A percentile compares a stretch with the other conserved stretches of the same genome.
phyloP scores from a whole-genome alignment of 441 rosid genomes.

The Adansonia rubrostipa region DNA sequence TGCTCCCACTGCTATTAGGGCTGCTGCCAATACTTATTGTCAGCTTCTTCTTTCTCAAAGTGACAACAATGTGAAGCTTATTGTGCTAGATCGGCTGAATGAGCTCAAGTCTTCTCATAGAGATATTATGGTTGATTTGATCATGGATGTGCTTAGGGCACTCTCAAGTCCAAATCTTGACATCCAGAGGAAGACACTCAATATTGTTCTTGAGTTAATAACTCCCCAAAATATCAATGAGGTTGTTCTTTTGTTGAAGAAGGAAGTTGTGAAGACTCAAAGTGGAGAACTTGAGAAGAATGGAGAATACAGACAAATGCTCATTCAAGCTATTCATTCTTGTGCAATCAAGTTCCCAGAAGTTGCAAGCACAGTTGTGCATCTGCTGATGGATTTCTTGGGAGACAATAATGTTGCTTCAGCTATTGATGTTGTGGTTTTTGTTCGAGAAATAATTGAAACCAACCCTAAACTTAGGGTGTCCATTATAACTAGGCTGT shows the following conservation, averaged over 20 bases:
- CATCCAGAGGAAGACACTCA: constrained; percentile 80
- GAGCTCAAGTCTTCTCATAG: constrained; percentile 83
- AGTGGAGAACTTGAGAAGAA: constrained; percentile 91
- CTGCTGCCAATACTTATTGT: constrained; percentile 84
- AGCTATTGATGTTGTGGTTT: constrained; percentile 79
- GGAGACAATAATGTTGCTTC: constrained; percentile 89
- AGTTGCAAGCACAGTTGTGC: constrained; percentile 93
- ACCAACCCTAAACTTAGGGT: constrained; percentile 82
- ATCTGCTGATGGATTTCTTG: constrained; percentile 92
- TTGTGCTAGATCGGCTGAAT: constrained; percentile 80
- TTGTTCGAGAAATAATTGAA: constrained; percentile 88
- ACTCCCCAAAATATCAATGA: constrained; percentile 79
- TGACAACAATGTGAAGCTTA: constrained; percentile 93
- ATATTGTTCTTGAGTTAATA: constrained; percentile 79
- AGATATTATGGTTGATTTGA: constrained; percentile 80
- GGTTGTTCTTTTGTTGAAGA: constrained; percentile 79
- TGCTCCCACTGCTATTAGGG: constrained; percentile 86
- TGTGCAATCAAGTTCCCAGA: constrained; percentile 94
- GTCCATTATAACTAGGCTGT: constrained; percentile 76
- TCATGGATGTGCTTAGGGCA: constrained; percentile 94
- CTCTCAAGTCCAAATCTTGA: constrained; percentile 87
- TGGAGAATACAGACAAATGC: constrained; percentile 91
- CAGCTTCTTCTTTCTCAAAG: constrained; percentile 92
- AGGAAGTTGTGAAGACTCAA: constrained; percentile 95
- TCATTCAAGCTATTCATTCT: constrained; percentile 89